Conservation (phyloP, 2,329 filamentous ascomycete genomes). For the Aurifilum marmelostoma region DNA sequence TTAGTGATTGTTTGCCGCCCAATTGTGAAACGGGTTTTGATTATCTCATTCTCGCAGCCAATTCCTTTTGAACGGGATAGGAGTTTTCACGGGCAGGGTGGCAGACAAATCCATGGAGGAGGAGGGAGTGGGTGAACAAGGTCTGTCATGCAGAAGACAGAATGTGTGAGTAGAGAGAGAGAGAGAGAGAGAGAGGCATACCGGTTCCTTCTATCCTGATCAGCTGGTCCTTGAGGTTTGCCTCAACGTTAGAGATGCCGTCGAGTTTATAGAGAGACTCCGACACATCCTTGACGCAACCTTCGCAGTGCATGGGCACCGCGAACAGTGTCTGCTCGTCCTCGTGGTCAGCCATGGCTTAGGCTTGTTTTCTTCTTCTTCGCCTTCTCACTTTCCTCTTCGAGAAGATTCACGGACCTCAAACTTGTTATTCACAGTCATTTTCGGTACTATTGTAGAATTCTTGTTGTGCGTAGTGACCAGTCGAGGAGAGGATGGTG, state of each 20-base stretch:
- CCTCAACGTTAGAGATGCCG: conserved; percentile 82
- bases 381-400: too few relatives aligned
- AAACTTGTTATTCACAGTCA: conserved; percentile 51
- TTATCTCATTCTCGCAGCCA: background rate
- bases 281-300: conserved; percentile 86
- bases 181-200: conserved; percentile 39
- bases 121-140: background rate
- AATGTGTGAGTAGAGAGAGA: background rate
- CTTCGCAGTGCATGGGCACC: conserved; percentile 89
- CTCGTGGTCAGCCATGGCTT: conserved; percentile 6
- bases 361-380: background rate
- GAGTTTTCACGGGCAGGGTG: background rate
- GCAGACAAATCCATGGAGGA: background rate
- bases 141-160: too few relatives aligned
- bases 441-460: conserved; percentile 37
- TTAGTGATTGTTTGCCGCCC: conserved; percentile 16
- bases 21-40: background rate
- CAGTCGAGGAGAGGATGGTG: background rate
- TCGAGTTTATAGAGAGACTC: conserved; percentile 74
- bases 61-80: background rate
- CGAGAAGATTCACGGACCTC: conserved; percentile 41
- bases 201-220: conserved; percentile 84
- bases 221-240: conserved; percentile 79
- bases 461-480: conserved; percentile 20
- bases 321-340: conserved; percentile 82